Evolutionary conservation across 225 moss, liverwort and hornwort species (phyloP), one percentile per base, ranked within the genome.

Genomic region (Pseudoscleropodium purum): DNA sequence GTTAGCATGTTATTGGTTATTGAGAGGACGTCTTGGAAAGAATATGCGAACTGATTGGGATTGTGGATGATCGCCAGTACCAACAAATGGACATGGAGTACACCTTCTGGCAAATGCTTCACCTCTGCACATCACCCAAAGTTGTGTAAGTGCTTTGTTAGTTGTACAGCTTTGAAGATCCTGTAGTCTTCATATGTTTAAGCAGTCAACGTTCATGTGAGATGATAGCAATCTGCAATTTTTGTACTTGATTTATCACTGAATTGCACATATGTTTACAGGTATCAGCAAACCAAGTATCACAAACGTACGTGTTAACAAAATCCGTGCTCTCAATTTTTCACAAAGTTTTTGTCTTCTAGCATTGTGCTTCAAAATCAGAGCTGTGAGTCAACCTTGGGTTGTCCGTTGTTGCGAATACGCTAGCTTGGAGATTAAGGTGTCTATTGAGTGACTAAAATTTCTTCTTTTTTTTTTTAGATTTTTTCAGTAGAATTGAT

Each of bases 101-200:
- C 86, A 98, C 97, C 56, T 98, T 98, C 83, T 98, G 98, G 97
- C 97, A 98, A 95, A 96, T 98, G 98, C 94, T 98, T 93, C 92
- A 97, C 87, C 96, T 97, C 62, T 98, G 97, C 89, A 96, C 96
- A 66, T 97, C 96, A 87, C 96, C 96, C 82, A 96, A 97, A 97
- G 93, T 98, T 93, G 97, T 97, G 98, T 96, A 92, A 95, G 96
- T 95, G 77, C 82, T 65, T 79, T 80, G 26, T 47, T 45, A 45
- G 57, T 74, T 85, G 74, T 60, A 61, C n/a, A 82, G 29, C 75
- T 73, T 79, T 54, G 75, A 87, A 69, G 79, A 84, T 84, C 49
- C 19, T 81, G 47, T 74, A 39, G 31, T 67, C 81, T 60, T 75
- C 85, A 31, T 85, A 52, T 64, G 52, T 52, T 33, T 39, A 51